Evolutionary conservation across 192 early-diverging fungal species (phyloP), one percentile per base, ranked within the genome.

Genomic region (Coemansia nantahalensis): DNA sequence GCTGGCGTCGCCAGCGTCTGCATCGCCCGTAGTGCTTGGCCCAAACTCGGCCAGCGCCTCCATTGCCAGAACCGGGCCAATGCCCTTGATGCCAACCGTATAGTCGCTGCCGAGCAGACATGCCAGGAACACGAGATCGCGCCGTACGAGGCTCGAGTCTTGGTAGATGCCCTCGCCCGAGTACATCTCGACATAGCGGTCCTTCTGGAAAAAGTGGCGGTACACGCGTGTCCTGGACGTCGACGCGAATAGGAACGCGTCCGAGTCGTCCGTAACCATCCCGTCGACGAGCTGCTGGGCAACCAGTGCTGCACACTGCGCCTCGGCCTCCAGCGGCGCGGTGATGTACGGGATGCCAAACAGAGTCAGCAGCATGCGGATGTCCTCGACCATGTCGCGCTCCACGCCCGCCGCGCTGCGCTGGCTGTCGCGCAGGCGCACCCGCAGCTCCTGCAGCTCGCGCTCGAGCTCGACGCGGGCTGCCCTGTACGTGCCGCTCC

Each of bases 71-170:
- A 96, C 90, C 16, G 87, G 79, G 19, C 97, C 97, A 24, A 98
- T 62, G 4, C 93, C 92, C 22, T 81, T 68, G 50, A 99, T 77
- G 0, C 97, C 97, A 13, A 82, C 82, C 0, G 97, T 93, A 60
- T 99, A 99, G 74, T 99, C 97, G 62, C 93, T 97, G n/a, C 94
- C 94, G 10, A 99, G 78, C 14, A 99, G 56, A 44, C 86, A 91
- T 16, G 95, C 93, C 36, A 99, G 55, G 44, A 83, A 78, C 30
- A 98, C 85, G 51, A 98, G 61, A 22, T 84, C 81, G 34, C 85
- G 69, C 39, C 90, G 71, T 30, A 80, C 58, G 33, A 98, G 58
- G 9, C 66, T 67, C 70, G 97, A 78, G 61, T 84, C 80, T 14
- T 78, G 59, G 45, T 79, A 77, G 24, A 99, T 64, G 38, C 82